Conservation (phyloP, 139 green algal species). For the Chlorella sp. region DNA sequence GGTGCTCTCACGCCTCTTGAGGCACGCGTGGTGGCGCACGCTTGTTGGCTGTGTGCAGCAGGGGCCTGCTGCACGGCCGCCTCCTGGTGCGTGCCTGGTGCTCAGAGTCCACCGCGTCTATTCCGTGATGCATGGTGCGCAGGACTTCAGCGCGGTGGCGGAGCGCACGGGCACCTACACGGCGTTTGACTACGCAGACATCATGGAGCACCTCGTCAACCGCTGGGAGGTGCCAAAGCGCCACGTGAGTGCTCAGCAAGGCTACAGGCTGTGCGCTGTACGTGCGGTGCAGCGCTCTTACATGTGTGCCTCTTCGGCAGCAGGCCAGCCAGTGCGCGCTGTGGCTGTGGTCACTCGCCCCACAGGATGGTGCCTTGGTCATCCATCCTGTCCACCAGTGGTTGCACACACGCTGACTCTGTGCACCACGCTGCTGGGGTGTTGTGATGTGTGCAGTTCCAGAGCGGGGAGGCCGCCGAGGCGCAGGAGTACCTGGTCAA, state of each 20-base stretch:
- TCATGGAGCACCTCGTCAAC: constrained; percentile 90
- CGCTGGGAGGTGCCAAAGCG: constrained; percentile 66
- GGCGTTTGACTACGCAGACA: constrained; percentile 88
- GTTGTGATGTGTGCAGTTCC: neutral
- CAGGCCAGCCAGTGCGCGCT: too few relatives aligned
- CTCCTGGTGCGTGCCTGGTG: neutral
- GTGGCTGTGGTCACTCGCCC: too few relatives aligned
- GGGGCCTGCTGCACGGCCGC: neutral
- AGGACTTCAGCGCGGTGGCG: constrained; percentile 93
- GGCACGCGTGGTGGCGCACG: too few relatives aligned
- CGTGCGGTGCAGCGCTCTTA: neutral
- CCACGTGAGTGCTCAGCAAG: neutral
- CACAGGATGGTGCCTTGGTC: neutral
- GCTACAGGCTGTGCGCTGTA: neutral
- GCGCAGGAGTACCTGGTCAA: constrained; percentile 70
- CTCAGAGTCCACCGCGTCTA: too few relatives aligned
- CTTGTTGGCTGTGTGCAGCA: too few relatives aligned
- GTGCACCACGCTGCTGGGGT: neutral
- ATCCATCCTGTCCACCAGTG: neutral
- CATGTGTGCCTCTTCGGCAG: neutral
- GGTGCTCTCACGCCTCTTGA: neutral
- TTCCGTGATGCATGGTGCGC: neutral
- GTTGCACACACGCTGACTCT: neutral
- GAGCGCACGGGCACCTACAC: constrained; percentile 80
- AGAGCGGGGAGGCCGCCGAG: constrained; percentile 53